Evolutionary conservation across 2,329 filamentous ascomycete genomes (phyloP).

Genomic region (Fusarium abutilonis): DNA sequence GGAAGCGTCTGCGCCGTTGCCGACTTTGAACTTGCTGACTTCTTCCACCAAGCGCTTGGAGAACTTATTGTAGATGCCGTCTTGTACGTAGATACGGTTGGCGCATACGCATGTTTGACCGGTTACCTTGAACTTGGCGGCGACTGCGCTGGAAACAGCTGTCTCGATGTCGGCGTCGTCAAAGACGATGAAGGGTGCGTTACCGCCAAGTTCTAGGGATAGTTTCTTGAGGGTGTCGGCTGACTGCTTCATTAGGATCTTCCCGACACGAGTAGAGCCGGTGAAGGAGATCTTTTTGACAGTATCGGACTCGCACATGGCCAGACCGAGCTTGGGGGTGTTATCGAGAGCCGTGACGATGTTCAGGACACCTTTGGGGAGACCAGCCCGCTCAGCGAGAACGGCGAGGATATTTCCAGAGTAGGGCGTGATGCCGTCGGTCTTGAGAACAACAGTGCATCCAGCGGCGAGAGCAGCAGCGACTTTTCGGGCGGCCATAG

Average conservation of each 20-base stretch:
- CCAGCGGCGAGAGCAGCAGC: slow-evolving; percentile 71
- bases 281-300: slow-evolving; percentile 81
- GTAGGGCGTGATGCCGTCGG: slow-evolving; percentile 87
- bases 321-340: slow-evolving; percentile 70
- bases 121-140: slow-evolving; percentile 86
- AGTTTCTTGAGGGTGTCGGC: slow-evolving; percentile 71
- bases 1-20: slow-evolving; percentile 68
- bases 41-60: slow-evolving; percentile 70
- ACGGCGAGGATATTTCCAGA: slow-evolving; percentile 85
- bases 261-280: slow-evolving; percentile 63
- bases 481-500: slow-evolving; percentile 59
- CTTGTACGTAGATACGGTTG: slow-evolving; percentile 79
- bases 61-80: slow-evolving; percentile 76
- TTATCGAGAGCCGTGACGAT: slow-evolving; percentile 73
- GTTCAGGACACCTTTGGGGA: slow-evolving; percentile 51
- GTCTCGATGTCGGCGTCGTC: slow-evolving; percentile 79
- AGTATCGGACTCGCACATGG: slow-evolving; percentile 69
- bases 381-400: slow-evolving; percentile 79
- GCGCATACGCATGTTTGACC: slow-evolving; percentile 92
- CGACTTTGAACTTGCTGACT: slow-evolving; percentile 75
- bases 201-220: slow-evolving; percentile 75
- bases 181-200: slow-evolving; percentile 82
- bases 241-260: slow-evolving; percentile 75
- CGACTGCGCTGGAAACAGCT: slow-evolving; percentile 71
- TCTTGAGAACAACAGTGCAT: slow-evolving; percentile 83